A percentile compares a stretch with the other conserved stretches of the same genome.
phyloP scores from a whole-genome alignment of 1,284 basidiomycete genomes.

The Cutaneotrichosporon daszewskae region DNA sequence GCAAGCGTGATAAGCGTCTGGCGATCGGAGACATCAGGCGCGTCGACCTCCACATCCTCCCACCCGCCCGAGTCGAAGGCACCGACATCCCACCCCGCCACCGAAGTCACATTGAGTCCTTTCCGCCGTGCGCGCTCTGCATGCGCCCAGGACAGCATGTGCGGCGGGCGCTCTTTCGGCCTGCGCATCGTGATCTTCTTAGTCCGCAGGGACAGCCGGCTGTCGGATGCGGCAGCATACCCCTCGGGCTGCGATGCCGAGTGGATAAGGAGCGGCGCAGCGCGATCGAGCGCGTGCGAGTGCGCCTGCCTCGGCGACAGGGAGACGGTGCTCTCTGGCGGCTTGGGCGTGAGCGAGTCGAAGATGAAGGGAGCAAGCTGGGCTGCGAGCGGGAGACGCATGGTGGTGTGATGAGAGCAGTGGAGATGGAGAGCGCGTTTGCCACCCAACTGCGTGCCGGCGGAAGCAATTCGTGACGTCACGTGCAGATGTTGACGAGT shows the following conservation, averaged over 20 bases:
- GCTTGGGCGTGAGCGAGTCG: neutral
- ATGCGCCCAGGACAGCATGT: constrained; percentile 37
- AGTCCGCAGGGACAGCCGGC: constrained; percentile 28
- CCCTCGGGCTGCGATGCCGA: too few relatives aligned
- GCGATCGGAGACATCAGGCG: constrained; percentile 62
- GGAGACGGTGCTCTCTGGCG: neutral
- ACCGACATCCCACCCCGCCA: neutral
- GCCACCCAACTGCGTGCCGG: constrained; percentile 16
- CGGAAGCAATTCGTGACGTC: neutral
- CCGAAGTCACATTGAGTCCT: neutral
- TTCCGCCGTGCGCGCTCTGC: constrained; percentile 14
- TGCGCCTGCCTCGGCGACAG: constrained; percentile 10
- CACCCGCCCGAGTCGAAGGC: constrained; percentile 38
- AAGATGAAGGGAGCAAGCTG: neutral
- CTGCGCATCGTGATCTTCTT: constrained; percentile 31
- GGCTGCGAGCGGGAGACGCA: constrained; percentile 4
- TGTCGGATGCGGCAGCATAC: neutral
- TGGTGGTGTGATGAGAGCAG: neutral
- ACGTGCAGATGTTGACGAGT: neutral
- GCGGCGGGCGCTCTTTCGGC: constrained; percentile 29
- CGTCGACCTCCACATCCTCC: constrained; percentile 52
- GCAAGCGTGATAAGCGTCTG: constrained; percentile 75
- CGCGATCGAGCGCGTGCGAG: neutral
- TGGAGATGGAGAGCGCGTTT: neutral
- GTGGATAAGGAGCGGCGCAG: constrained; percentile 2